Evolutionary conservation across 805 yeast species (phyloP).

Genomic region (Kurtzmaniella fragi): DNA sequence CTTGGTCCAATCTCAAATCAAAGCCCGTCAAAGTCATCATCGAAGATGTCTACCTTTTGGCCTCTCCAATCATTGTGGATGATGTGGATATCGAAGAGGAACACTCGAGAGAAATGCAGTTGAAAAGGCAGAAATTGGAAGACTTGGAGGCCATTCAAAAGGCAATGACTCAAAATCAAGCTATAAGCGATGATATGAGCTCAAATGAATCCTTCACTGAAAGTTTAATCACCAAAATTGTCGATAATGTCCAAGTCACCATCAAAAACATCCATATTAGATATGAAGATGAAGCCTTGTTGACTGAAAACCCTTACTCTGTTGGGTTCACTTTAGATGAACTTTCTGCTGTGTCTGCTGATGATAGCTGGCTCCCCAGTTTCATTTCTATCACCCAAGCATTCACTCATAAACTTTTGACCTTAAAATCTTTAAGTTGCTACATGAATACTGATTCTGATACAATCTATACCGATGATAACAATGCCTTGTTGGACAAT

Average conservation of each 20-base stretch:
- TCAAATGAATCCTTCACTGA: slow-evolving; percentile 82
- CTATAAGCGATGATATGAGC: slow-evolving; percentile 29
- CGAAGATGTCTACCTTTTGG: slow-evolving; percentile 81
- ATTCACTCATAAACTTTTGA: slow-evolving; percentile 70
- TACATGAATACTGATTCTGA: slow-evolving; percentile 77
- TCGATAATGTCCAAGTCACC: slow-evolving; percentile 88
- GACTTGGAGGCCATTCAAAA: slow-evolving; percentile 61
- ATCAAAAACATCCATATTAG: slow-evolving; percentile 88
- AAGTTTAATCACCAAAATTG: slow-evolving; percentile 78
- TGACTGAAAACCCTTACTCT: slow-evolving; percentile 73
- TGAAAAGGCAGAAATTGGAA: slow-evolving; percentile 61
- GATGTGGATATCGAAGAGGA: slow-evolving; percentile 55
- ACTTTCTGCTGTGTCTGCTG: slow-evolving; percentile 87
- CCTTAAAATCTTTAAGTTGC: slow-evolving; percentile 66
- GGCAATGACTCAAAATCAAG: slow-evolving; percentile 29
- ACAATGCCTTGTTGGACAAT: slow-evolving; percentile 41
- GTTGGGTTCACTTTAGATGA: slow-evolving; percentile 81
- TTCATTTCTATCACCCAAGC: slow-evolving; percentile 69
- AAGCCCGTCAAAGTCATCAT: slow-evolving; percentile 87
- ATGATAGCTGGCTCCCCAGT: slow-evolving; percentile 77
- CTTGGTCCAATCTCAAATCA: slow-evolving; percentile 92
- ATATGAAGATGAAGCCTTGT: slow-evolving; percentile 75
- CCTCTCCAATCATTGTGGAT: slow-evolving; percentile 63
- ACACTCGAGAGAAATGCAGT: slow-evolving; percentile 52
- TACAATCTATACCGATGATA: slow-evolving; percentile 44